Evolutionary conservation across 2,329 filamentous ascomycete species (phyloP), one percentile per base, ranked within the genome.

Genomic region (Gaeumannomyces tritici): DNA sequence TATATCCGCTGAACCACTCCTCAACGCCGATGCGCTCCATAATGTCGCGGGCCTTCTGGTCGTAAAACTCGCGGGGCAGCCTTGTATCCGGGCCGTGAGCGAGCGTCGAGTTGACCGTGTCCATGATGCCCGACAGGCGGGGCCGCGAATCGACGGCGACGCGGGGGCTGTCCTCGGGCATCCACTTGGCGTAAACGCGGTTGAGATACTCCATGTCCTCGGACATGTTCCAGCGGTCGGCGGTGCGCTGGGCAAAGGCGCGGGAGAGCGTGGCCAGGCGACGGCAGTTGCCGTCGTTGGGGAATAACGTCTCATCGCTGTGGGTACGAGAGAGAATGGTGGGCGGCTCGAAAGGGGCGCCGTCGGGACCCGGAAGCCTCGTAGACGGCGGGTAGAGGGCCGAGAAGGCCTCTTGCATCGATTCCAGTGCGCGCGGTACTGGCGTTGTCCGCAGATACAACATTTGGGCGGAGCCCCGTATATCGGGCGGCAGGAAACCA

Each of bases 1-100:
- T 82, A 73, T 96, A 98, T 3, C 95, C 93, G 26, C 84, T 79
- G 73, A 89, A 98, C 95, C 95, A 98, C 76, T 98, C 95, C 69
- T 99, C 93, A 0, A 93, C 87, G 31, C 83, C 86, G 63, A 97
- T 88, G 72, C 86, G 89, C 63, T 87, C 79, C 63, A 95, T 84
- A 64, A 92, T 89, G 4, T 80, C 79, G 60, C 85, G 81, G 4
- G 83, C 85, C 70, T 87, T 88, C 24, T 81, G 72, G 70, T 97
- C 91, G 74, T 98, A 98, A 74, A 99, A 98, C 65, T 92, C 89
- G 12, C 81, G 79, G 0, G 95, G 95, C 3, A 98, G 81, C 57
- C 82, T 86, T 0, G 93, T 97, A 13, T 83, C 83, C 0, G 89
- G 84, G 0, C 90, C 91, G 72, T 98, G 95, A 2, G 93, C 93